Evolutionary conservation across 2,329 filamentous ascomycete species (phyloP).

Genomic region (Xylariales sp.): DNA sequence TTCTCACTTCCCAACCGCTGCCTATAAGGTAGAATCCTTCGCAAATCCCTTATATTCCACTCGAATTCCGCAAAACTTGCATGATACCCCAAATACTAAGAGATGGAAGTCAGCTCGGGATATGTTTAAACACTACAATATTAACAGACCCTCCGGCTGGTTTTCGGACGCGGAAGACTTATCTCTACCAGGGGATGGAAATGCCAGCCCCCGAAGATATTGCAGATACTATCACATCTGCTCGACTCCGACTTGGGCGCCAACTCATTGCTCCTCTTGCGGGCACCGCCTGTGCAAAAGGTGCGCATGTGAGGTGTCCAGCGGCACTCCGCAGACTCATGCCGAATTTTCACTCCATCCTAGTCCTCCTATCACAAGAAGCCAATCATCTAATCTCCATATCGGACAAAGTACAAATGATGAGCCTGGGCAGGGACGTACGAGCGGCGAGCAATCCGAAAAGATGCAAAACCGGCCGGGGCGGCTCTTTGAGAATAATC

Average conservation of each 20-base stretch:
- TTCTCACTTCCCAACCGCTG: not conserved
- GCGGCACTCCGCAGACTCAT: slow-evolving; percentile 41
- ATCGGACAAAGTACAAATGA: slow-evolving; percentile 18
- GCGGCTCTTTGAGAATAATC: slow-evolving; percentile 39
- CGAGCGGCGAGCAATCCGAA: slow-evolving; percentile 3
- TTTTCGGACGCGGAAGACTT: slow-evolving; percentile 56
- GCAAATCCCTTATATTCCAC: slow-evolving; percentile 16
- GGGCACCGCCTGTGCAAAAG: slow-evolving; percentile 63
- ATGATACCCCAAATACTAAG: slow-evolving; percentile 50
- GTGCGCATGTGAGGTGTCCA: slow-evolving; percentile 55
- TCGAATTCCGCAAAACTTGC: slow-evolving; percentile 27
- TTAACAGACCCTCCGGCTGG: slow-evolving; percentile 60
- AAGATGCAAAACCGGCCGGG: slow-evolving; percentile 15
- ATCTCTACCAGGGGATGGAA: slow-evolving; percentile 50
- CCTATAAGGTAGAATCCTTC: not conserved
- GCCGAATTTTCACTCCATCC: slow-evolving; percentile 40
- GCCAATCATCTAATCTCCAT: slow-evolving; percentile 13
- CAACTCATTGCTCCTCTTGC: slow-evolving; percentile 59
- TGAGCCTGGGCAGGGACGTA: not conserved
- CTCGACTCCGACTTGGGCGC: slow-evolving; percentile 54
- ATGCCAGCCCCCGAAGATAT: slow-evolving; percentile 45
- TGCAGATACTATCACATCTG: slow-evolving; percentile 63
- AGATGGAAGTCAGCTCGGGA: slow-evolving; percentile 58
- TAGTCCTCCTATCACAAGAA: slow-evolving; percentile 34
- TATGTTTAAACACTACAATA: slow-evolving; percentile 60